Evolutionary conservation across 345 rosid genomes (phyloP).

Genomic region (Firmiana major): DNA sequence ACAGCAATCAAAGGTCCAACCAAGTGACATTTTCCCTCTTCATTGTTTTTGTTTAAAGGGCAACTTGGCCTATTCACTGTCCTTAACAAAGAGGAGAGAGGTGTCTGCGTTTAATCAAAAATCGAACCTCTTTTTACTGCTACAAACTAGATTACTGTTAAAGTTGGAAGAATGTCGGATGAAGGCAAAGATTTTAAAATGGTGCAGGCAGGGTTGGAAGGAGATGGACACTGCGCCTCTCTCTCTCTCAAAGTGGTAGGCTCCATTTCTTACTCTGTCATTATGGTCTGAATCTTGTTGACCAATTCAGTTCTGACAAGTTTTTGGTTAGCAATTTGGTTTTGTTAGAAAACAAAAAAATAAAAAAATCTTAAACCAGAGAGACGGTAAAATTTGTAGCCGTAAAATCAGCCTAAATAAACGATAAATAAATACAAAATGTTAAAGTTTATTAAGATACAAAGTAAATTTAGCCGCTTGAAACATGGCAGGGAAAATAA

Average conservation of each 20-base stretch:
- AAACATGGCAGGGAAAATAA: too few relatives aligned
- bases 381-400: background rate
- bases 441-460: background rate
- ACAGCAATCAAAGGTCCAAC: conserved; percentile 14
- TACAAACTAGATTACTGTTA: conserved; percentile 10
- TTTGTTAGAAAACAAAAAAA: too few relatives aligned
- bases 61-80: background rate
- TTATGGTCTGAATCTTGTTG: conserved; percentile 2
- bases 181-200: conserved; percentile 6
- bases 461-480: too few relatives aligned
- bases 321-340: background rate
- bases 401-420: background rate
- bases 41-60: background rate
- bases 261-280: background rate
- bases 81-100: background rate
- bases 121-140: background rate
- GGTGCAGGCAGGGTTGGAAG: conserved; percentile 20
- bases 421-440: too few relatives aligned
- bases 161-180: conserved; percentile 24
- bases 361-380: too few relatives aligned
- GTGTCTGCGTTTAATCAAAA: background rate
- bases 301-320: background rate
- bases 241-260: background rate
- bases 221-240: conserved; percentile 8
- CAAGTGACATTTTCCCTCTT: background rate